phyloP scores from a whole-genome alignment of 805 yeast genomes.

The Yarrowia keelungensis region DNA sequence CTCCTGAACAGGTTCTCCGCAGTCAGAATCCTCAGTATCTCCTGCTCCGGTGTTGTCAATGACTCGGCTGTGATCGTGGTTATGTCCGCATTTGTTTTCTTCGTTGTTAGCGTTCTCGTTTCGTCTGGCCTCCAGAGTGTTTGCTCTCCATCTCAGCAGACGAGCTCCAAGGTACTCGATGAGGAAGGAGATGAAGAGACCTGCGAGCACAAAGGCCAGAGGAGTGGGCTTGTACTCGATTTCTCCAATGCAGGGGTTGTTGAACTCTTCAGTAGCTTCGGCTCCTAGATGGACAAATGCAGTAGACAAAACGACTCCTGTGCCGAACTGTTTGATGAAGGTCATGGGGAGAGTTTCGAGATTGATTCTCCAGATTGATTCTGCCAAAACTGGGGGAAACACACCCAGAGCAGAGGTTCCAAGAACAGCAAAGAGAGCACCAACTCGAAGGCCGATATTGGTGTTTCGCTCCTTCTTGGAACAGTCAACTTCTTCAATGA shows the following conservation, averaged over 20 bases:
- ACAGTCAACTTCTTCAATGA: constrained; percentile 28
- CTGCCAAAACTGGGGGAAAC: constrained; percentile 32
- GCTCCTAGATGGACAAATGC: constrained; percentile 76
- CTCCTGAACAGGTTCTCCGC: not conserved
- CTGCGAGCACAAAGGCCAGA: constrained; percentile 57
- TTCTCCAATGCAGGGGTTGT: constrained; percentile 67
- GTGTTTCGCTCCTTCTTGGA: constrained; percentile 26
- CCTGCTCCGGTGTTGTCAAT: constrained; percentile 4
- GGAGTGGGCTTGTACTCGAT: constrained; percentile 60
- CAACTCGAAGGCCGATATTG: constrained; percentile 33
- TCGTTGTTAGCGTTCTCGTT: not conserved
- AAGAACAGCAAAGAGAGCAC: constrained; percentile 30
- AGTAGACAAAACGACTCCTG: constrained; percentile 84
- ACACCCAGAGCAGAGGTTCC: constrained; percentile 37
- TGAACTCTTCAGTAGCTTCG: constrained; percentile 69
- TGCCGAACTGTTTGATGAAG: constrained; percentile 63
- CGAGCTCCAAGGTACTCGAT: constrained; percentile 58
- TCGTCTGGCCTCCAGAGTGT: constrained; percentile 40
- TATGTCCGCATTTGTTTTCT: constrained; percentile 3
- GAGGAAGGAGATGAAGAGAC: constrained; percentile 58
- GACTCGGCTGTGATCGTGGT: constrained; percentile 7
- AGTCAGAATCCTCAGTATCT: constrained; percentile 11
- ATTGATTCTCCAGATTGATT: constrained; percentile 34
- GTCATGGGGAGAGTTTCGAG: constrained; percentile 36
- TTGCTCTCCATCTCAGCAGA: constrained; percentile 27